These are phyloP conservation scores for Rhodofomes roseus DNA, from an alignment of 1,284 basidiomycete genomes.

Conservation along the genomic window DNA sequence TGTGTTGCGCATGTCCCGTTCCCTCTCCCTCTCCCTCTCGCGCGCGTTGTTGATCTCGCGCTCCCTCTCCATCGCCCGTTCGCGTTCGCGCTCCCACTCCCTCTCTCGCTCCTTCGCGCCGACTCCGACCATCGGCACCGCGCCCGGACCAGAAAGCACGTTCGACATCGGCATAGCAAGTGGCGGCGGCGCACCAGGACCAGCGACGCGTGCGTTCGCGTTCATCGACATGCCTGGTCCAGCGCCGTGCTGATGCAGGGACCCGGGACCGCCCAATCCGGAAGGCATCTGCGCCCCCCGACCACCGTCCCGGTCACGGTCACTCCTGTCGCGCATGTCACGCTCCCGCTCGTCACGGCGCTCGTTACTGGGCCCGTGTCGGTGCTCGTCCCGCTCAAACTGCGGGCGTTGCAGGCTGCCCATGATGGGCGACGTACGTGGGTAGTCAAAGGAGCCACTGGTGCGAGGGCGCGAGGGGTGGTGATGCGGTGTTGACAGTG, in stretches of 20 bases:
- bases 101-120: slow-evolving; percentile 19
- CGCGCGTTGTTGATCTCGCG: slow-evolving; percentile 9
- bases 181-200: neutral
- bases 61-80: slow-evolving; percentile 10
- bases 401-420: slow-evolving; percentile 26
- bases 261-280: slow-evolving; percentile 16
- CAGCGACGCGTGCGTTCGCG: slow-evolving; percentile 1
- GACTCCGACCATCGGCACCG: slow-evolving; percentile 9
- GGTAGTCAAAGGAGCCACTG: slow-evolving; percentile 14
- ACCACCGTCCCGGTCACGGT: slow-evolving; percentile 13
- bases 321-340: slow-evolving; percentile 12
- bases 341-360: slow-evolving; percentile 14
- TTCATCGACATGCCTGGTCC: slow-evolving; percentile 3
- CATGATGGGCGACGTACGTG: slow-evolving; percentile 26
- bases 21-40: slow-evolving; percentile 11
- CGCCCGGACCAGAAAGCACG: slow-evolving; percentile 18
- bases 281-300: slow-evolving; percentile 10
- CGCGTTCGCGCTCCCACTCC: slow-evolving; percentile 20
- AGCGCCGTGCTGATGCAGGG: slow-evolving; percentile 4
- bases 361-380: slow-evolving; percentile 13
- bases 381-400: slow-evolving; percentile 15
- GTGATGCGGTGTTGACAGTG: slow-evolving; percentile 13
- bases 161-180: slow-evolving; percentile 6
- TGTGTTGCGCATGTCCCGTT: slow-evolving; percentile 6
- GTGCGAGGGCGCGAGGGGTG: slow-evolving; percentile 11